These are phyloP conservation scores for Litchi chinensis DNA, from an alignment of 345 rosid species.

Conservation along the genomic window DNA sequence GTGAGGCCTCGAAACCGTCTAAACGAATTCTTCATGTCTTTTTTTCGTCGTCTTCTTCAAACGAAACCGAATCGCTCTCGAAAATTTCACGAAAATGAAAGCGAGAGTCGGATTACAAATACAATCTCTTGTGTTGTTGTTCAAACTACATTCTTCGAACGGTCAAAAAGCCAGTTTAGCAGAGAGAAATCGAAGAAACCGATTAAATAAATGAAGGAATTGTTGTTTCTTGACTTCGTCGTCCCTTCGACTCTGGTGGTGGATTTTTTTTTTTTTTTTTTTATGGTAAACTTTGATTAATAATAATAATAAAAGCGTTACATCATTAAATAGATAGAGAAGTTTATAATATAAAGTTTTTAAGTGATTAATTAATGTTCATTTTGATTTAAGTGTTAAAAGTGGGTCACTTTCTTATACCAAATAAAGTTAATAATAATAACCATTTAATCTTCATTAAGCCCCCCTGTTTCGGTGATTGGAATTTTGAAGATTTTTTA, in stretches of 20 bases:
- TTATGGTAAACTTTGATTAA: background rate
- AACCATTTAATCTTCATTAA: background rate
- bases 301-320: conserved; percentile 23
- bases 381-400: background rate
- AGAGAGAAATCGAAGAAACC: background rate
- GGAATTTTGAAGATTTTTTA: background rate
- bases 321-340: background rate
- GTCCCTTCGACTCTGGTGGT: conserved; percentile 10
- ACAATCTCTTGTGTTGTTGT: background rate
- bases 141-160: conserved; percentile 18
- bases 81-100: background rate
- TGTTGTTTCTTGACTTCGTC: conserved; percentile 41
- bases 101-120: background rate
- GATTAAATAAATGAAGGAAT: conserved; percentile 21
- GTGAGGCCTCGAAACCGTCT: conserved; percentile 65
- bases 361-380: background rate
- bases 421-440: conserved; percentile 11
- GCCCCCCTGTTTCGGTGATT: background rate
- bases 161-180: conserved; percentile 8
- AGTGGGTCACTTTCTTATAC: conserved; percentile 1
- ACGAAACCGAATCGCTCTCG: background rate
- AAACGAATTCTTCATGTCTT: conserved; percentile 68
- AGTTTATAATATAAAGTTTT: background rate
- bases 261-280: background rate
- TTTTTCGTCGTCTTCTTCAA: too few species aligned